These are phyloP conservation scores for Fusarium poae DNA, from an alignment of 2,329 filamentous ascomycete species.

Conservation along the genomic window DNA sequence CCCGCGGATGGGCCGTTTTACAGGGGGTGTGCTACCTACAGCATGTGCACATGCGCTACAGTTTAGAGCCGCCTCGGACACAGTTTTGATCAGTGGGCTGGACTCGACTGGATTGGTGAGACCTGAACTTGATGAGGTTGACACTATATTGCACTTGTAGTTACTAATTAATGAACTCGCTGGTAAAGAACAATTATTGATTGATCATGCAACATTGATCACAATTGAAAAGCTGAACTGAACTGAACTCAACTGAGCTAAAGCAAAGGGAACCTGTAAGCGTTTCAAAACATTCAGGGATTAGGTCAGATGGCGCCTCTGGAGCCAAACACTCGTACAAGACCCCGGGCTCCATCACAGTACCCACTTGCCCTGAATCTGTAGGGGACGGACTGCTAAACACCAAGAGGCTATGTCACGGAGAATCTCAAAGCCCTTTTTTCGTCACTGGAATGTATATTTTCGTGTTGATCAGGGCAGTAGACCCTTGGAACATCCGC, in stretches of 20 bases:
- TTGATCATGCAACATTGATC: not conserved
- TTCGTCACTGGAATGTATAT: slow-evolving; percentile 8
- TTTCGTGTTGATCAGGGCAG: not conserved
- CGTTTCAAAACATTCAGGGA: slow-evolving; percentile 32
- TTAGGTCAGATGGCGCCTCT: slow-evolving; percentile 14
- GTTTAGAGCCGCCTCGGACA: slow-evolving; percentile 1
- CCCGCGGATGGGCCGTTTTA: slow-evolving; percentile 15
- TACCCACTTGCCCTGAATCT: slow-evolving; percentile 13
- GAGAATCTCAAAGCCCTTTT: not conserved
- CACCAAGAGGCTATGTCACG: slow-evolving; percentile 10
- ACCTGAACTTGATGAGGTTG: not conserved
- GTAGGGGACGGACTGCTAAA: slow-evolving; percentile 7
- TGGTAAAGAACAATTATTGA: slow-evolving; percentile 7
- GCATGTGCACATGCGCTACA: slow-evolving; percentile 5
- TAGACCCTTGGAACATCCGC: not conserved
- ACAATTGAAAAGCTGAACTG: not conserved
- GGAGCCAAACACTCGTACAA: slow-evolving; percentile 1
- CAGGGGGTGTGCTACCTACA: slow-evolving; percentile 22
- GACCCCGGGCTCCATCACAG: not conserved
- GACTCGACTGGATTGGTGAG: not conserved
- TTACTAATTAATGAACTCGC: not conserved
- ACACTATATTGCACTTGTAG: not conserved
- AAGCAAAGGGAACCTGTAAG: not conserved
- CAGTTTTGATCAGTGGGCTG: not conserved
- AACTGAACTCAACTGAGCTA: slow-evolving; percentile 3